phyloP scores from a whole-genome alignment of 2,329 filamentous ascomycete species.

The Thelonectria rubi region DNA sequence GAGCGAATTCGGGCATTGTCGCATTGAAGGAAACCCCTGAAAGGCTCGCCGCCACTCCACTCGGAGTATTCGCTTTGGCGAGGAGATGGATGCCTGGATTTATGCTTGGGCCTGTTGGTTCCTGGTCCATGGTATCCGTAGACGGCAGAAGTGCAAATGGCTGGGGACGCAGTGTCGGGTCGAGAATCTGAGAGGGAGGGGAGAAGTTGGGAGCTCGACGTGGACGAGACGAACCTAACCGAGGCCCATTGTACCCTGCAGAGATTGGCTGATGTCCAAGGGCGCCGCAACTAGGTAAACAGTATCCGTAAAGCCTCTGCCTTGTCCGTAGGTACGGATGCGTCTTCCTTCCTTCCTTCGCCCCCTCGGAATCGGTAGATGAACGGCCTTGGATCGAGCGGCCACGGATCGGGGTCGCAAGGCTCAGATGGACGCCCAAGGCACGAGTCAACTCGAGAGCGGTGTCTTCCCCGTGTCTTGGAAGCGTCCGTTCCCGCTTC shows the following conservation, averaged over 20 bases:
- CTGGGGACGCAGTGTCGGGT: background rate
- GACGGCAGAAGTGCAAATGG: slow-evolving; percentile 15
- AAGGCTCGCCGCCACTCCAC: slow-evolving; percentile 6
- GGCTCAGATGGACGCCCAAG: slow-evolving; percentile 26
- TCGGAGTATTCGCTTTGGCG: slow-evolving; percentile 9
- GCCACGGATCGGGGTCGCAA: slow-evolving; percentile 10
- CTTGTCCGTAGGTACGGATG: no score
- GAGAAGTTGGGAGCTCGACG: slow-evolving; percentile 4
- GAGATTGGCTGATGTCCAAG: slow-evolving; percentile 4
- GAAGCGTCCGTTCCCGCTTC: slow-evolving; percentile 29
- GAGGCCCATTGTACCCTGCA: slow-evolving; percentile 5
- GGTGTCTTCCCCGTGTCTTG: slow-evolving; percentile 26
- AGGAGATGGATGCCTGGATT: background rate
- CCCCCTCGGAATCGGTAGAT: slow-evolving; percentile 7
- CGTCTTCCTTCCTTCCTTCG: slow-evolving; percentile 10
- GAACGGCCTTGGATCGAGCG: slow-evolving; percentile 6
- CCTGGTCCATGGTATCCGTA: background rate
- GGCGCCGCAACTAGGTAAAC: slow-evolving; percentile 1
- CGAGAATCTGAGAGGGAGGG: background rate
- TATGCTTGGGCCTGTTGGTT: slow-evolving; percentile 13
- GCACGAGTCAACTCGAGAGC: slow-evolving; percentile 35
- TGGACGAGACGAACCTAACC: slow-evolving; percentile 11
- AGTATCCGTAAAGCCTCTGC: background rate
- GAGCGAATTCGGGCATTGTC: slow-evolving; percentile 1
- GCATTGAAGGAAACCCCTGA: slow-evolving; percentile 11